A percentile compares a stretch with the other conserved stretches of the same genome.
Conservation (phyloP, 257 asterid genomes). For the Solanum etuberosum region DNA sequence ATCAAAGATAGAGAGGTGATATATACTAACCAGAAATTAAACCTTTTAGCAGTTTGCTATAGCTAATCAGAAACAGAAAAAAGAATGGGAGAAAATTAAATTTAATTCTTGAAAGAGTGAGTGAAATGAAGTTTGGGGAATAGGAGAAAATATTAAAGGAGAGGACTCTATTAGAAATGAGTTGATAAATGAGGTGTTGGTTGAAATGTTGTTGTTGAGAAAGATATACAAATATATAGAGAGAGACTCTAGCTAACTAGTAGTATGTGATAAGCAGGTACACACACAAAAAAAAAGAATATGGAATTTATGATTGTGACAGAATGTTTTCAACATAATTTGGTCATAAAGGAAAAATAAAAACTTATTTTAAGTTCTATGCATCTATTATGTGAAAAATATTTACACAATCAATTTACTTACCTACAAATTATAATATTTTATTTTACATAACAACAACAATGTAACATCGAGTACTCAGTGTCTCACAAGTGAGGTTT, state of each 20-base stretch:
- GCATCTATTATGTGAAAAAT: neutral
- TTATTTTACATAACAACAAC: neutral
- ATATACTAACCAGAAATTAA: slow-evolving; percentile 1
- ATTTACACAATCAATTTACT: neutral
- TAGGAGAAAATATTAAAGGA: neutral
- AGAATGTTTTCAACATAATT: neutral
- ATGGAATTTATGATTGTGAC: neutral
- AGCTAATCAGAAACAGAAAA: neutral
- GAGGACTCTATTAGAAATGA: neutral
- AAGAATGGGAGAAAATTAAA: neutral
- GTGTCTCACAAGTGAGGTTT: neutral
- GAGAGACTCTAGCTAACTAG: neutral
- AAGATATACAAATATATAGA: neutral
- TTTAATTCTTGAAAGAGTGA: neutral
- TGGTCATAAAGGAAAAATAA: neutral
- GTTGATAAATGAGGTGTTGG: slow-evolving; percentile 2
- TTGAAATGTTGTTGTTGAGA: slow-evolving; percentile 6
- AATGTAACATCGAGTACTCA: neutral
- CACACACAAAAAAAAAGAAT: neutral
- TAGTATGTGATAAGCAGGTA: slow-evolving; percentile 4
- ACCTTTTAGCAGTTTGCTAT: neutral
- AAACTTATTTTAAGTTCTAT: neutral
- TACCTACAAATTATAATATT: neutral
- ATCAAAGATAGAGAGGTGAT: neutral
- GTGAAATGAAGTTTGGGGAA: neutral